Evolutionary conservation across 106 monocot species (phyloP).

Genomic region (Dendrobium huoshanense): DNA sequence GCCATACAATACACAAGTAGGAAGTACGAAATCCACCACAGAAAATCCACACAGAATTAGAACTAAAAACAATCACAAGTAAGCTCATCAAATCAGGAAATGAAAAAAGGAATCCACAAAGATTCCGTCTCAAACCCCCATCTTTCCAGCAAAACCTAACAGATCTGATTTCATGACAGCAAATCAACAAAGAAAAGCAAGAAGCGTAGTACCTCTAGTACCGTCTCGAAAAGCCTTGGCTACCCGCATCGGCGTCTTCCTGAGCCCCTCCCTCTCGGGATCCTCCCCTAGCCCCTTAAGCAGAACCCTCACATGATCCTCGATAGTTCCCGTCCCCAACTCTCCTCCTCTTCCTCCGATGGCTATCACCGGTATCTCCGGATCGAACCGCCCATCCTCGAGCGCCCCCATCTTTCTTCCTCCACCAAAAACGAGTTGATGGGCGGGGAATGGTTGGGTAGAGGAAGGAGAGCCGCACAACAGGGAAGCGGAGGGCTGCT

Average conservation of each 20-base stretch:
- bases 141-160: neutral
- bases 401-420: constrained; percentile 16
- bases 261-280: constrained; percentile 45
- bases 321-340: constrained; percentile 18
- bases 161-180: neutral
- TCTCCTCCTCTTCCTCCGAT: constrained; percentile 7
- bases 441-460: neutral
- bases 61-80: neutral
- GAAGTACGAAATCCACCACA: too few relatives aligned
- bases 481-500: neutral
- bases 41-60: neutral
- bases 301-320: constrained; percentile 45
- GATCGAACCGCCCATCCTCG: constrained; percentile 9
- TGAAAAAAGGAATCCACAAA: neutral
- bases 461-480: neutral
- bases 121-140: neutral
- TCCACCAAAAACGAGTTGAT: neutral
- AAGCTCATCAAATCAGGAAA: neutral
- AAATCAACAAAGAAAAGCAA: neutral
- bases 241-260: constrained; percentile 53
- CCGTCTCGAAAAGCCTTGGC: constrained; percentile 53
- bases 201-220: constrained; percentile 30
- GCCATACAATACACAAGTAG: neutral
- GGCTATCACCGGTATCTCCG: neutral
- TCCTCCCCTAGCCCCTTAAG: constrained; percentile 49